These are phyloP conservation scores for Plasmodiophora brassicae DNA, from an alignment of 208 protist species.

Conservation along the genomic window DNA sequence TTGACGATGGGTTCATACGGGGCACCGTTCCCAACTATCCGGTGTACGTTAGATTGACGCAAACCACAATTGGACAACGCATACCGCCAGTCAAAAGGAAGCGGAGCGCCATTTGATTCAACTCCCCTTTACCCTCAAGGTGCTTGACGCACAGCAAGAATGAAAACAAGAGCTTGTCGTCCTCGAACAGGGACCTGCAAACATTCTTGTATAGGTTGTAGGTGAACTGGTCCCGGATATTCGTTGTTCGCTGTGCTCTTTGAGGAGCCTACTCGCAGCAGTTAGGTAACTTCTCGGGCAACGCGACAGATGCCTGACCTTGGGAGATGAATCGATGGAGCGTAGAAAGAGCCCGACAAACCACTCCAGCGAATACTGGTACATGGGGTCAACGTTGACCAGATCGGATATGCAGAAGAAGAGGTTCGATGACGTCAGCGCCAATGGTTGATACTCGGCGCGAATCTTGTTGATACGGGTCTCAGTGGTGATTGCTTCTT, in stretches of 20 bases:
- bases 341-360: slow-evolving; percentile 84
- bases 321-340: slow-evolving; percentile 54
- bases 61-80: not conserved
- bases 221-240: slow-evolving; percentile 86
- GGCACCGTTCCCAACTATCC: not conserved
- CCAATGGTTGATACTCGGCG: slow-evolving; percentile 85
- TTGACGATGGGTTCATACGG: not conserved
- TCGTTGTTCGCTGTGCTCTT: slow-evolving; percentile 66
- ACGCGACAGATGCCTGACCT: not conserved
- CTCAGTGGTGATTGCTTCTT: slow-evolving; percentile 88
- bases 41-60: too few relatives aligned
- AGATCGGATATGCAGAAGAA: slow-evolving; percentile 95
- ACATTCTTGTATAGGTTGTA: slow-evolving; percentile 91
- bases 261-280: not conserved
- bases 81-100: slow-evolving; percentile 44
- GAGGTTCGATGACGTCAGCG: slow-evolving; percentile 81
- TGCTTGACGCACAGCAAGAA: slow-evolving; percentile 79
- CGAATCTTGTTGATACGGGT: slow-evolving; percentile 87
- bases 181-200: slow-evolving; percentile 94
- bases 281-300: not conserved
- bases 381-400: slow-evolving; percentile 82
- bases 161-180: slow-evolving; percentile 94
- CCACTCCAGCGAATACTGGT: slow-evolving; percentile 71
- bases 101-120: not conserved
- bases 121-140: slow-evolving; percentile 64